Base-by-base conservation (phyloP, 1,284 basidiomycete genomes). In the Jaminaea rosea region DNA sequence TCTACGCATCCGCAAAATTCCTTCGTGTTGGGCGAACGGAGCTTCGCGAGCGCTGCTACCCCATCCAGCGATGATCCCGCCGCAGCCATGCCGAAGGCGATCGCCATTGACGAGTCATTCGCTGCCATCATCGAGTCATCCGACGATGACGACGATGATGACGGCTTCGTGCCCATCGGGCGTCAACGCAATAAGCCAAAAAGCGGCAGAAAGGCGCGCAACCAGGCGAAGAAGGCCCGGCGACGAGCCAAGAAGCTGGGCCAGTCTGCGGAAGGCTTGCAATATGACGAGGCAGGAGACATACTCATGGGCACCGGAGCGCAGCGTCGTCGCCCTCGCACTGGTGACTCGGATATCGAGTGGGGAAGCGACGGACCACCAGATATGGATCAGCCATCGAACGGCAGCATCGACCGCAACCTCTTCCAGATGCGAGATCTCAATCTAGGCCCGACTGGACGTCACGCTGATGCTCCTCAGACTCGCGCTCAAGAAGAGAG, bases 321-420 rank as follows among this genome's bases (percentile, higher is more conserved):
- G 13, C 15, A 52, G 34, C 21, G 13, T n/a, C 41, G 17, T 6
- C 19, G 36, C 13, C 62, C 65, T 3, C 59, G 65, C 19, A 59
- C 60, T 42, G 65, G 57, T 31, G 67, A 69, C 31, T 66, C 63
- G 10, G 67, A 69, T 42, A 56, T 69, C 4, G 67, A 69, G 3
- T 69, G 67, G 67, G 67, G 67, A 46, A 65, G 61, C 45, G 66
- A 69, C 46, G 67, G 66, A 3, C 64, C 67, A 8, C 66, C 66
- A 0, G 28, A 47, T 21, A 11, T 36, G 11, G 13, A 24, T 11
- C 13, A 11, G 13, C 32, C 13, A 4, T 32, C 23, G 19, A 17
- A 11, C 26, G 28, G 10, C 17, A 29, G 34, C 17, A 23, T 26
- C 39, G 51, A 56, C n/a, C 39, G 46, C 3, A 46, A 39, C 15